Conservation (phyloP, 306 rosid species). For the Adenanthera pavonina region DNA sequence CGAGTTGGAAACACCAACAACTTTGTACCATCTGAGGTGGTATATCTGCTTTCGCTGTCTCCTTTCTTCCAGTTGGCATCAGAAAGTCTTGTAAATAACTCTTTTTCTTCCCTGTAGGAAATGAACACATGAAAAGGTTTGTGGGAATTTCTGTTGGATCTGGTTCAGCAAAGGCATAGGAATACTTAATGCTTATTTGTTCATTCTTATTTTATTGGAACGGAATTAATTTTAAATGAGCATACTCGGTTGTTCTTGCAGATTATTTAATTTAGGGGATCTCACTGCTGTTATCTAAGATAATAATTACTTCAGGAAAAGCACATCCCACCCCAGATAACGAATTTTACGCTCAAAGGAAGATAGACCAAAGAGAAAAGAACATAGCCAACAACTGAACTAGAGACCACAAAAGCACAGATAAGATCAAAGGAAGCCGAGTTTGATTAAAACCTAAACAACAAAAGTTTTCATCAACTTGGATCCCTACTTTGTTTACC, state of each 20-base stretch:
- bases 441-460: neutral
- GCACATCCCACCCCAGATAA: neutral
- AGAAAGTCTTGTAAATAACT: slow-evolving; percentile 12
- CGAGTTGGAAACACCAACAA: slow-evolving; percentile 65
- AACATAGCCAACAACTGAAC: too few species aligned
- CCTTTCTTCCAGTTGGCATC: slow-evolving; percentile 31
- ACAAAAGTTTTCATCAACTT: neutral
- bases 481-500: neutral
- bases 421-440: too few species aligned
- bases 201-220: slow-evolving; percentile 16
- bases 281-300: neutral
- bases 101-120: neutral
- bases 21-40: slow-evolving; percentile 37
- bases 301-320: slow-evolving; percentile 7
- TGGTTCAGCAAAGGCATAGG: slow-evolving; percentile 27
- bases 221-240: neutral
- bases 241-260: slow-evolving; percentile 12
- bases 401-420: too few species aligned
- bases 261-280: slow-evolving; percentile 27
- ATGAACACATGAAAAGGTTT: too few species aligned
- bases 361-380: too few species aligned
- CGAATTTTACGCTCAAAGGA: too few species aligned
- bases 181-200: slow-evolving; percentile 2
- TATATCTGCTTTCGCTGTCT: slow-evolving; percentile 40
- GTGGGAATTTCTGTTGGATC: slow-evolving; percentile 40